A percentile compares a stretch with the other conserved stretches of the same genome.
Evolutionary conservation across 495 filamentous ascomycete species (phyloP).

Genomic region (Penicillium longicatenatum): DNA sequence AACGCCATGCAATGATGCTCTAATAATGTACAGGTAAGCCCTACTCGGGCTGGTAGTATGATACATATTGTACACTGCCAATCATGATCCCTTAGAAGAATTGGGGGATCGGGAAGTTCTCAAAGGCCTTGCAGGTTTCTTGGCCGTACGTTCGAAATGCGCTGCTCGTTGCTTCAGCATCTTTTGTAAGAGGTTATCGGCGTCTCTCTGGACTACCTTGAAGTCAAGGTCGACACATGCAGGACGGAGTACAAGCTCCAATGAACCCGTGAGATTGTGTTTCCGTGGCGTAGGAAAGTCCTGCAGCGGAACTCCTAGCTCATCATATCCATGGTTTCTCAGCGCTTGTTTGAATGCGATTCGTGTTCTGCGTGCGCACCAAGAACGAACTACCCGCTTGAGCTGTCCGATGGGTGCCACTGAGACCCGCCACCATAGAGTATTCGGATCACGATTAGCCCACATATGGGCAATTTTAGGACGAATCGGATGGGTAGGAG

Average conservation of each 20-base stretch:
- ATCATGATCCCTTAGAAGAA: neutral
- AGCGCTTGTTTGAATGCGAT: constrained; percentile 59
- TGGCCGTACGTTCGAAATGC: neutral
- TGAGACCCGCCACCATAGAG: constrained; percentile 54
- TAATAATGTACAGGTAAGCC: constrained; percentile 19
- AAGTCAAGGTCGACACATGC: constrained; percentile 20
- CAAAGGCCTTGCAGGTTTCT: neutral
- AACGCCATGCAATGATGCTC: constrained; percentile 20
- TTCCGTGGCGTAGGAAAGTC: neutral
- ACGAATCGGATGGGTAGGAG: constrained; percentile 30
- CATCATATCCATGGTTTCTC: constrained; percentile 55
- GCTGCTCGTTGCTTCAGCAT: constrained; percentile 12
- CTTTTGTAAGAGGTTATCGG: constrained; percentile 19
- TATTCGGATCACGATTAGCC: constrained; percentile 32
- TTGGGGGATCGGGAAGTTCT: neutral
- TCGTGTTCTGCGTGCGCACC: constrained; percentile 49
- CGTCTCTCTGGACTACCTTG: constrained; percentile 28
- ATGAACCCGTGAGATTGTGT: constrained; percentile 26
- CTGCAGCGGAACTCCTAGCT: constrained; percentile 44
- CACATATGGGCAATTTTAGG: constrained; percentile 43
- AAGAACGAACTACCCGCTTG: constrained; percentile 56
- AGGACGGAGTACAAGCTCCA: constrained; percentile 28
- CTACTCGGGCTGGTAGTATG: neutral
- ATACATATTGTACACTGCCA: constrained; percentile 18
- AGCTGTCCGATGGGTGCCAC: constrained; percentile 23